Percentiles rank a stretch among this genome's conserved stretches.
Conservation (phyloP, 371 early-diverging fungal genomes). For the Mortierella sp. region DNA sequence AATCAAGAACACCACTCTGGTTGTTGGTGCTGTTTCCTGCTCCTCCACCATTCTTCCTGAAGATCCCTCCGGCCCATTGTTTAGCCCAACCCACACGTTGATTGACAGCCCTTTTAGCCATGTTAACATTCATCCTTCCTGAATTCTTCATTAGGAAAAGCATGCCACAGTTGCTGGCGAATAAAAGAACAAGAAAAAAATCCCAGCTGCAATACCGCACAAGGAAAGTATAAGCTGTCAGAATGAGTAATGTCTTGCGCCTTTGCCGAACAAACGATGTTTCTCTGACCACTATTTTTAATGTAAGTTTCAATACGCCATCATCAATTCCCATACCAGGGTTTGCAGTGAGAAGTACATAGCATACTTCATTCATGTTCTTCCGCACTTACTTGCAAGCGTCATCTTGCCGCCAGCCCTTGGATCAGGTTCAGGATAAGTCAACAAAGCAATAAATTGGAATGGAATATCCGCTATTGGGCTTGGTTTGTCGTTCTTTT, state of each 20-base stretch:
- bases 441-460: constrained; percentile 60
- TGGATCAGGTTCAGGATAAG: constrained; percentile 60
- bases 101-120: constrained; percentile 67
- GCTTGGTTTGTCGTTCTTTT: constrained; percentile 51
- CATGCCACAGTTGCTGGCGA: constrained; percentile 60
- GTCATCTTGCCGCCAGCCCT: constrained; percentile 54
- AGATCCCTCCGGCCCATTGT: constrained; percentile 65
- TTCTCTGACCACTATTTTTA: constrained; percentile 58
- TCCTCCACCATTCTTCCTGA: constrained; percentile 32
- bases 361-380: background rate
- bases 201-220: constrained; percentile 63
- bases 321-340: background rate
- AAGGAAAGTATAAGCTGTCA: constrained; percentile 57
- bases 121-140: constrained; percentile 61
- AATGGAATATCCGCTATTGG: constrained; percentile 57
- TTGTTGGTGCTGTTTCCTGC: constrained; percentile 8
- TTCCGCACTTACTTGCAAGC: constrained; percentile 48
- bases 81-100: constrained; percentile 65
- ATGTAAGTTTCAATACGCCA: background rate
- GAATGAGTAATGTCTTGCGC: constrained; percentile 51
- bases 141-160: constrained; percentile 67
- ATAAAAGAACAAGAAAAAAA: constrained; percentile 59
- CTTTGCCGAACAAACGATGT: constrained; percentile 59
- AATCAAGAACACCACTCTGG: background rate
- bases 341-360: too few relatives aligned